Evolutionary conservation across 2,329 filamentous ascomycete species (phyloP).

Genomic region (Venturia pyrina): DNA sequence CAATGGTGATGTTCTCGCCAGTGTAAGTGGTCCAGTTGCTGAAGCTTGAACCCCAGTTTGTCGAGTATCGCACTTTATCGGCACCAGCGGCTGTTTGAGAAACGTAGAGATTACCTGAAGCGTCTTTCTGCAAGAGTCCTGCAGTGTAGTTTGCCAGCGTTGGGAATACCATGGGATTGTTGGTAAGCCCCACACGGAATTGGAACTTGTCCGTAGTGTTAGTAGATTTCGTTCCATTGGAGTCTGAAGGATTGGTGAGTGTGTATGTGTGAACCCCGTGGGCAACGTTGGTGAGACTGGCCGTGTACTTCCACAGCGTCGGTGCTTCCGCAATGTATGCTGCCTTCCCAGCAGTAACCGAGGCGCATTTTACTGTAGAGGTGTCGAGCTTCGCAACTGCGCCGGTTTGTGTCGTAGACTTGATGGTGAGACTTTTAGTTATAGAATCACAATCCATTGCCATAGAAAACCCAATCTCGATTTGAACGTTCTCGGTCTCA

Average conservation of each 20-base stretch:
- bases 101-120: constrained; percentile 37
- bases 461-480: constrained; percentile 49
- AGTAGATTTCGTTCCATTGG: constrained; percentile 29
- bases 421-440: constrained; percentile 38
- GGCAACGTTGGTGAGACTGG: constrained; percentile 44
- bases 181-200: constrained; percentile 45
- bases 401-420: constrained; percentile 43
- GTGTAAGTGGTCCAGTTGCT: constrained; percentile 48
- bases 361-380: constrained; percentile 18
- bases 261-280: constrained; percentile 52
- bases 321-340: constrained; percentile 32
- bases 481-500: constrained; percentile 33
- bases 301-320: constrained; percentile 43
- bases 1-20: constrained; percentile 39
- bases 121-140: constrained; percentile 34
- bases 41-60: constrained; percentile 51
- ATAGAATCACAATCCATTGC: constrained; percentile 51
- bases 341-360: background rate
- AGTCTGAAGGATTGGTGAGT: constrained; percentile 38
- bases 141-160: constrained; percentile 47
- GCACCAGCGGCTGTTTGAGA: constrained; percentile 51
- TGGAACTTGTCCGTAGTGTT: constrained; percentile 50
- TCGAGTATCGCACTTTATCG: constrained; percentile 51
- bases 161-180: constrained; percentile 53
- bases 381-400: constrained; percentile 35